A percentile compares a stretch with the other conserved stretches of the same genome.
These are phyloP conservation scores for Sarocladiaceae sp. DNA, from an alignment of 2,329 filamentous ascomycete species.

Conservation along the genomic window DNA sequence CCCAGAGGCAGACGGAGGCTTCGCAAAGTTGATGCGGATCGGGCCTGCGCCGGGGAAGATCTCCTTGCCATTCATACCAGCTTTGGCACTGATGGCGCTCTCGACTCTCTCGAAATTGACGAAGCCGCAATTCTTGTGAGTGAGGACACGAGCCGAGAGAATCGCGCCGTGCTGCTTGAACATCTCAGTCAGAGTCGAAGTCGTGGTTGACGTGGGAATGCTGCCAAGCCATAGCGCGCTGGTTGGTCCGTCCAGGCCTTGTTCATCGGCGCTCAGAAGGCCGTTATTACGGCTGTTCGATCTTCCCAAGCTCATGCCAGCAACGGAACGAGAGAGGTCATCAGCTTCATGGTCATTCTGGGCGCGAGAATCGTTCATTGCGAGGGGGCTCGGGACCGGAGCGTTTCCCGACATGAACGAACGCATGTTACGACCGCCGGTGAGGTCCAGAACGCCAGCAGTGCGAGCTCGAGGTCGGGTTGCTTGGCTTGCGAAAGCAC, in stretches of 20 bases:
- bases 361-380: slow-evolving; percentile 66
- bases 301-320: slow-evolving; percentile 66
- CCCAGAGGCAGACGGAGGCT: slow-evolving; percentile 82
- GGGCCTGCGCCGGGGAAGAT: slow-evolving; percentile 96
- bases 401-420: slow-evolving; percentile 69
- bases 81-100: slow-evolving; percentile 83
- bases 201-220: slow-evolving; percentile 93
- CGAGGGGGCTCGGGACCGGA: slow-evolving; percentile 66
- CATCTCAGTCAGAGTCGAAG: slow-evolving; percentile 89
- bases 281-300: slow-evolving; percentile 61
- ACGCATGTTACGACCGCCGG: slow-evolving; percentile 57
- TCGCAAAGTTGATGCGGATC: slow-evolving; percentile 94
- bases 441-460: slow-evolving; percentile 82
- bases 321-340: slow-evolving; percentile 74
- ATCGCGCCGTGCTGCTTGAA: slow-evolving; percentile 92
- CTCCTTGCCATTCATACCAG: slow-evolving; percentile 87
- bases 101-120: slow-evolving; percentile 94
- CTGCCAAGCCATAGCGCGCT: slow-evolving; percentile 95
- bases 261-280: slow-evolving; percentile 67
- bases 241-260: slow-evolving; percentile 79
- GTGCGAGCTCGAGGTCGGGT: slow-evolving; percentile 85
- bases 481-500: slow-evolving; percentile 71
- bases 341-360: slow-evolving; percentile 73
- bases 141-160: slow-evolving; percentile 84
- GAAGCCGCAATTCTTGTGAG: slow-evolving; percentile 98